Conservation (phyloP, 192 early-diverging fungal species). For the Glomus cerebriforme region DNA sequence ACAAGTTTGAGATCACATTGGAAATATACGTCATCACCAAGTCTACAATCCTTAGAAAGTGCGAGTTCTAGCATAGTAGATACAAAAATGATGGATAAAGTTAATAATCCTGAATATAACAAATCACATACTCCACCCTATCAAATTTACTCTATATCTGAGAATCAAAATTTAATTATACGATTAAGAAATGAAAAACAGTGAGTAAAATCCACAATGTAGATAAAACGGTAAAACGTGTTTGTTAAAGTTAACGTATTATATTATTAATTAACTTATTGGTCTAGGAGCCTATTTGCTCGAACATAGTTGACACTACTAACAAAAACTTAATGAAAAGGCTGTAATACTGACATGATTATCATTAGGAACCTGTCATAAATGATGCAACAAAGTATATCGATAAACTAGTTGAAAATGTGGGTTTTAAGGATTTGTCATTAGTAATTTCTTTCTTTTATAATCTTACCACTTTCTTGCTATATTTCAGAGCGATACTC, state of each 20-base stretch:
- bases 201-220: slow-evolving; percentile 2
- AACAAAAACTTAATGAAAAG: too few species aligned
- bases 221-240: not conserved
- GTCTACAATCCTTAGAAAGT: not conserved
- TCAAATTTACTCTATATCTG: slow-evolving; percentile 18
- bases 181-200: slow-evolving; percentile 16
- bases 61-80: not conserved
- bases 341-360: too few species aligned
- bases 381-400: not conserved
- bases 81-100: not conserved
- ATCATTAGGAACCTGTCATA: too few species aligned
- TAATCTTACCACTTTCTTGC: not conserved
- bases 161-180: slow-evolving; percentile 24
- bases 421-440: slow-evolving; percentile 15
- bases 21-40: too few species aligned
- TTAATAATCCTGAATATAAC: not conserved
- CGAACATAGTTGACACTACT: too few species aligned
- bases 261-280: not conserved
- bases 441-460: slow-evolving; percentile 3
- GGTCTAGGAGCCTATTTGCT: too few species aligned
- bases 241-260: not conserved
- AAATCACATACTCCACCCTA: not conserved
- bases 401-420: slow-evolving; percentile 14
- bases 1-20: too few species aligned
- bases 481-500: slow-evolving; percentile 16